Evolutionary conservation across 257 asterid species (phyloP), one percentile per base, ranked within the genome.

Genomic region (Jacaranda mimosifolia): DNA sequence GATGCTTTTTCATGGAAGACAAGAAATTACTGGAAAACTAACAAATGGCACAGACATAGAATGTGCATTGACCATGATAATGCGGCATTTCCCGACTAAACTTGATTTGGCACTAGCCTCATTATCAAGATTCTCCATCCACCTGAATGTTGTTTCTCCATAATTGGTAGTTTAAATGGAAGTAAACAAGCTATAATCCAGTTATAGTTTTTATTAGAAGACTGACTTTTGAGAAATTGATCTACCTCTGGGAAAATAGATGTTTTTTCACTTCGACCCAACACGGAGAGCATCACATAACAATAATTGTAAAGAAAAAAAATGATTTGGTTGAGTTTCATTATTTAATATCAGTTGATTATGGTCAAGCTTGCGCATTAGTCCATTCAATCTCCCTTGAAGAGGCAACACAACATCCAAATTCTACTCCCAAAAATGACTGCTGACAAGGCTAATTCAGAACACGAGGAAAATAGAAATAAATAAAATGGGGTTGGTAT

Each of bases 401-500:
- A 74, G 58, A 59, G 71, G 62, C 70, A 46, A 49, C 42, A 19
- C 9, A 12, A 7, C 35, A 38, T 59, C 55, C 38, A 69, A 72
- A 69, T 58, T 19, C 60, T 48, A 60, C 36, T 7, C 46, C 45
- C 32, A 26, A 59, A 26, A 55, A 45, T 67, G 15, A 32, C 57
- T 11, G 9, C 35, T 7, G 53, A 38, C 21, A 62, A 62, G 11
- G 17, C 67, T 17, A 46, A 59, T 15, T 9, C 4, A 35, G 9
- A 17, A 49, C 40, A 63, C 1, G 32, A 53, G 48, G 59, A 15
- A 73, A 72, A 38, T 39, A 7, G 32, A 13, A 12, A 46, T 14
- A 60, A 6, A 26, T 73, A 46, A 10, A 63, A 69, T 26, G 32
- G 48, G 43, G 42, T 14, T 6, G 32, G 40, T 40, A 77, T 5